These are phyloP conservation scores for Epichloe coenophiala DNA, from an alignment of 2,329 filamentous ascomycete species.

Conservation along the genomic window DNA sequence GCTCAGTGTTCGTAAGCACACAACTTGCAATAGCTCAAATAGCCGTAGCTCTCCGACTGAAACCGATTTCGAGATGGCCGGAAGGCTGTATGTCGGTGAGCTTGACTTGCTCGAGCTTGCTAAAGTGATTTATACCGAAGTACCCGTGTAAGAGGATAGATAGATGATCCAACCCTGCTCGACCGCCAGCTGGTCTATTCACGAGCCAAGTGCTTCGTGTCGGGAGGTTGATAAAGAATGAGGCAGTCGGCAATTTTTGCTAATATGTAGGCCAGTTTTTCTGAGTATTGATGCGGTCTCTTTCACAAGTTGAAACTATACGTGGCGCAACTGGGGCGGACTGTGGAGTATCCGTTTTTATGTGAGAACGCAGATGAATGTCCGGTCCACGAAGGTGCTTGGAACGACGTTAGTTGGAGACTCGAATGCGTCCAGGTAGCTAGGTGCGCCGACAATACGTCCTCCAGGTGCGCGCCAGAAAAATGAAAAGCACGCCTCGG, in stretches of 20 bases:
- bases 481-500: not conserved
- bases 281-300: not conserved
- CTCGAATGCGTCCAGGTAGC: not conserved
- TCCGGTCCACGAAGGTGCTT: not conserved
- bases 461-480: not conserved
- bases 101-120: not conserved
- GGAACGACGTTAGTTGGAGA: not conserved
- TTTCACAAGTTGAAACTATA: conserved; percentile 1
- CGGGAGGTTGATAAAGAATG: not conserved
- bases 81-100: not conserved
- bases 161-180: not conserved
- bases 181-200: not conserved
- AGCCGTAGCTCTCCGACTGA: not conserved
- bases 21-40: not conserved
- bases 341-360: not conserved
- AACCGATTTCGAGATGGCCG: not conserved
- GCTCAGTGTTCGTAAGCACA: not conserved
- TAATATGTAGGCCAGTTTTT: not conserved
- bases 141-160: not conserved
- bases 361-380: not conserved
- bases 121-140: not conserved
- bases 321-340: conserved; percentile 1
- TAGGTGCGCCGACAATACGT: not conserved
- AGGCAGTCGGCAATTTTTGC: not conserved
- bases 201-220: not conserved